Evolutionary conservation across 495 filamentous ascomycete genomes (phyloP), one percentile per base, ranked within the genome.

Genomic region (Aspergillus baeticus): DNA sequence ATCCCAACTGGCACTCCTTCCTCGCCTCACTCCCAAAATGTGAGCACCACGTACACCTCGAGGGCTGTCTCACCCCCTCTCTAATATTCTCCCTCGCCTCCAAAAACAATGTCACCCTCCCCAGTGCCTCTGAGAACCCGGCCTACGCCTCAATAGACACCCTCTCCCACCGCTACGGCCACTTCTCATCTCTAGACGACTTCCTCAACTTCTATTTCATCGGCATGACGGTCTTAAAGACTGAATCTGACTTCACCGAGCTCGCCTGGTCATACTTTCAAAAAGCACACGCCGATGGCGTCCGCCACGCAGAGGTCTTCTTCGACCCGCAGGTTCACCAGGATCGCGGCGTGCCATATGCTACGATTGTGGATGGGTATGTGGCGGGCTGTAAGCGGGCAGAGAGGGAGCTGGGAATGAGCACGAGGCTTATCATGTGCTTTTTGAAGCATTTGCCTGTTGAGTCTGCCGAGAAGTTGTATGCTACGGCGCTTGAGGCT

Each of bases 201-300:
- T 92, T 92, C 68, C 79, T 93, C 6, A 68, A 80, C 62, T 91
- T 88, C 70, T 91, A 91, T 75, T 90, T 88, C 75, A 82, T 85
- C 51, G 87, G 86, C 63, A 89, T 89, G 82, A 81, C 78, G 26
- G 85, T 87, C 11, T 79, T 91, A 10, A 61, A 79, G 22, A 72
- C 77, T 8, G 72, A 77, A 14, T 59, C 70, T 26, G 88, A 91
- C 70, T 92, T 90, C 63, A 84, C 90, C 61, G 78, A 80, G n/a
- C 74, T 93, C 1, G 87, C 88, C 18, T 91, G 84, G 77, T 76
- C 79, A 31, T 92, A 91, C 69, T 87, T 91, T 69, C 50, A 73
- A 36, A 82, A 77, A 46, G 88, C 87, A 1, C 77, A 85, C 50
- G 63, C 71, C 0, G 83, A 88, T 59, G 83, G 83, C 47, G 86